Evolutionary conservation across 2,329 filamentous ascomycete genomes (phyloP).

Genomic region (Cordyceps farinosa): DNA sequence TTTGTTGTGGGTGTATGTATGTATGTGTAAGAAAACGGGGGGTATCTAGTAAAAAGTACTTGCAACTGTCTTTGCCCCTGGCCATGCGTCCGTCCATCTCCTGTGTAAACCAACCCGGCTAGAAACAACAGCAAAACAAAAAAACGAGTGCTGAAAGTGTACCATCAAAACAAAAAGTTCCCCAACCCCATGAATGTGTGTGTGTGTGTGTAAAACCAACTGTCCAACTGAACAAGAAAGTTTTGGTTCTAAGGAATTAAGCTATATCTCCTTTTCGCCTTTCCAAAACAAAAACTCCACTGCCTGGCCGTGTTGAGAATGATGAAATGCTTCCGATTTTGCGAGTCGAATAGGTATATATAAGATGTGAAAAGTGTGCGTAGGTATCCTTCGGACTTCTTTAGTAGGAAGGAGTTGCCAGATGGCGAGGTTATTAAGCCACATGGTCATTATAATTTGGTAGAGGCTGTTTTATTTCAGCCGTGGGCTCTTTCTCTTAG

Average conservation of each 20-base stretch:
- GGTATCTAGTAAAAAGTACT: slow-evolving; percentile 9
- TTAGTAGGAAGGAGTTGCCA: neutral
- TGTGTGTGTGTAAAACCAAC: neutral
- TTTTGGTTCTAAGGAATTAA: neutral
- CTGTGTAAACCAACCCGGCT: neutral
- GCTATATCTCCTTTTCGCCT: neutral
- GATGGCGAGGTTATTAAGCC: neutral
- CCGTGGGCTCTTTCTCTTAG: slow-evolving; percentile 54
- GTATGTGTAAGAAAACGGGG: neutral
- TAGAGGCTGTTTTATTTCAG: slow-evolving; percentile 31
- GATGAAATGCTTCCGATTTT: neutral
- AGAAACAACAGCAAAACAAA: neutral
- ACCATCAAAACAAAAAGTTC: neutral
- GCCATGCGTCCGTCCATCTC: neutral
- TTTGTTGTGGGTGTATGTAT: neutral
- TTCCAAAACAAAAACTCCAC: neutral
- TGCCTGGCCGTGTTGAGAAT: neutral
- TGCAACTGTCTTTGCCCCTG: neutral
- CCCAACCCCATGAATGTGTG: slow-evolving; percentile 1
- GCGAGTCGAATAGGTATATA: neutral
- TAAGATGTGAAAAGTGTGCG: neutral
- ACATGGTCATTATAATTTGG: neutral
- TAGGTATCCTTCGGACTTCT: neutral
- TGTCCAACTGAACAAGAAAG: neutral
- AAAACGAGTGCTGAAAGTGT: neutral